Conservation (phyloP, 139 green algal species). For the Haematococcus lacustris region DNA sequence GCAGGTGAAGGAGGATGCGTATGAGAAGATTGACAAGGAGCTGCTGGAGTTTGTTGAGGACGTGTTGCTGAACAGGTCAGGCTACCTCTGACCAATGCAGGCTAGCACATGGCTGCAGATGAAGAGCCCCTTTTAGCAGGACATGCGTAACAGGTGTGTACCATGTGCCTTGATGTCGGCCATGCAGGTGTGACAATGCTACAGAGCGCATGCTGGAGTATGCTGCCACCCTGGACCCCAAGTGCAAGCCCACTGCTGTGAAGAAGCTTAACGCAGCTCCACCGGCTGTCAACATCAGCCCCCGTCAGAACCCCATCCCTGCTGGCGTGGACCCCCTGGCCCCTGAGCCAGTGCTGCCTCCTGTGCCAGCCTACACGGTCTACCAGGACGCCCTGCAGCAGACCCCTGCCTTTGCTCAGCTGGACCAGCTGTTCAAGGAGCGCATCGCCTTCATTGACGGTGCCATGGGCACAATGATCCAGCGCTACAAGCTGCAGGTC, state of each 20-base stretch:
- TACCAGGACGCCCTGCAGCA: background rate
- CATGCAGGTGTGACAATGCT: constrained; percentile 25
- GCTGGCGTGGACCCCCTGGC: constrained; percentile 37
- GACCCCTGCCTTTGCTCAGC: constrained; percentile 20
- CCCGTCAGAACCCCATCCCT: constrained; percentile 46
- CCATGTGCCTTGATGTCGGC: no score
- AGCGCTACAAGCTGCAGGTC: constrained; percentile 78
- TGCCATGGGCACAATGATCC: constrained; percentile 93
- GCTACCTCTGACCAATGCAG: background rate
- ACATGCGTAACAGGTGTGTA: no score
- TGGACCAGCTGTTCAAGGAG: constrained; percentile 75
- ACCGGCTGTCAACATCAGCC: constrained; percentile 23
- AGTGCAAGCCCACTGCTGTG: constrained; percentile 19
- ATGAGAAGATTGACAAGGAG: constrained; percentile 97
- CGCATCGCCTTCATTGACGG: constrained; percentile 96
- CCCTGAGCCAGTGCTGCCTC: constrained; percentile 25
- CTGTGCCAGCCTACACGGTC: constrained; percentile 47
- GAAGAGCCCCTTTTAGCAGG: no score
- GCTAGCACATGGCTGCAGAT: no score
- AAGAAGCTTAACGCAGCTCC: constrained; percentile 20
- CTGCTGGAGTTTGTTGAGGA: constrained; percentile 95
- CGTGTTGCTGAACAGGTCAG: constrained; percentile 87
- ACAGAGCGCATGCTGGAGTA: constrained; percentile 82
- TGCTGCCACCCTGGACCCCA: constrained; percentile 26
- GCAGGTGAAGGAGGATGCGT: constrained; percentile 87